Percentiles rank a stretch among this genome's conserved stretches.
Evolutionary conservation across 306 rosid genomes (phyloP).

Genomic region (Aeschynomene evenia): DNA sequence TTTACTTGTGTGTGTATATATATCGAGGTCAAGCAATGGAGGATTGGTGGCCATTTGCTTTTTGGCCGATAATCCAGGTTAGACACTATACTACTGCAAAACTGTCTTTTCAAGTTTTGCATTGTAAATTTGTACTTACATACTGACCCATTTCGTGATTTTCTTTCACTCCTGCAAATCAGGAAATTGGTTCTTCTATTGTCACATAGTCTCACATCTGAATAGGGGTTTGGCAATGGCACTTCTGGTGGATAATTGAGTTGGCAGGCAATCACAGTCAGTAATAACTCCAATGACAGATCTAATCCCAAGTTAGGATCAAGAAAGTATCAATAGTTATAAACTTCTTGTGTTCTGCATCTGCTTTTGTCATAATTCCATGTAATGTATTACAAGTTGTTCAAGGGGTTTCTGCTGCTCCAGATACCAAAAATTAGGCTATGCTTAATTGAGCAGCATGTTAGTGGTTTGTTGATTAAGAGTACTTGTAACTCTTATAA

Average conservation of each 20-base stretch:
- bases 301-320: conserved; percentile 68
- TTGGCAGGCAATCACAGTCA: conserved; percentile 60
- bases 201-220: conserved; percentile 83
- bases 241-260: conserved; percentile 81
- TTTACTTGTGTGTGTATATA: too few relatives aligned
- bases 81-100: not conserved
- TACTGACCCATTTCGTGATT: conserved; percentile 19
- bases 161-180: conserved; percentile 20
- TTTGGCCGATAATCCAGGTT: conserved; percentile 91
- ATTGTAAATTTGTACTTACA: not conserved
- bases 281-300: conserved; percentile 94
- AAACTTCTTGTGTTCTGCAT: not conserved
- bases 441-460: conserved; percentile 24
- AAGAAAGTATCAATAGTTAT: conserved; percentile 24
- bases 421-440: conserved; percentile 13
- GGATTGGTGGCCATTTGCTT: conserved; percentile 98
- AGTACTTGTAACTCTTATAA: conserved; percentile 6
- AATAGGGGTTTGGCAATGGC: conserved; percentile 73
- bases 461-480: conserved; percentile 20
- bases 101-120: not conserved
- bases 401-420: conserved; percentile 13
- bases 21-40: conserved; percentile 28
- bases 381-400: not conserved
- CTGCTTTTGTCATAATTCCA: not conserved
- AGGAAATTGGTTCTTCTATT: conserved; percentile 90